Conservation (phyloP, 2,329 filamentous ascomycete genomes). For the Pyrenophora graminea region DNA sequence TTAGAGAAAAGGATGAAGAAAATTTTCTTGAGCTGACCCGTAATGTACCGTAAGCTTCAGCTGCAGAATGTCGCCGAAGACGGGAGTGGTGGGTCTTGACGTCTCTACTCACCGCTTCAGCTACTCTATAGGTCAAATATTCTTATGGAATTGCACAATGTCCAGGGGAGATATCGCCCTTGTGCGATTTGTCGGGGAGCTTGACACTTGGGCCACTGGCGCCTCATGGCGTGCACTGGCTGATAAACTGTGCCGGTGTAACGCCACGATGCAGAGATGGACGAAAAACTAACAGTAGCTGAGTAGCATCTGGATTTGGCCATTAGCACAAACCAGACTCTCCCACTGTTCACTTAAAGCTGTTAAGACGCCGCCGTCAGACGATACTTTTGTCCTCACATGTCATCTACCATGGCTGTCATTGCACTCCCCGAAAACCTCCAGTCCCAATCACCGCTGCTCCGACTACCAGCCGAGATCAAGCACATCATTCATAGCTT, state of each 20-base stretch:
- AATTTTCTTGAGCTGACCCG: slow-evolving; percentile 4
- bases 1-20: not conserved
- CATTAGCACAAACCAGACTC: not conserved
- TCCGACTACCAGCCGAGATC: slow-evolving; percentile 42
- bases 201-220: slow-evolving; percentile 1
- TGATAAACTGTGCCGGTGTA: not conserved
- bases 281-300: not conserved
- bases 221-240: not conserved
- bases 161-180: not conserved
- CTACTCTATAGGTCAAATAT: not conserved
- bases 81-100: not conserved
- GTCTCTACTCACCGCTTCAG: slow-evolving; percentile 14
- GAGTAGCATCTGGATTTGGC: not conserved
- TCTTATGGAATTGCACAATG: not conserved
- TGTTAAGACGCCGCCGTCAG: not conserved
- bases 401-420: slow-evolving; percentile 8
- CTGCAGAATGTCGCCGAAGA: slow-evolving; percentile 1
- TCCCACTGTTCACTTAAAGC: slow-evolving; percentile 1
- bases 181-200: not conserved
- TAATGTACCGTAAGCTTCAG: slow-evolving; percentile 2
- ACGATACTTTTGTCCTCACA: not conserved
- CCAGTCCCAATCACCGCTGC: slow-evolving; percentile 39
- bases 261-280: slow-evolving; percentile 9
- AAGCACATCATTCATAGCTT: slow-evolving; percentile 39
- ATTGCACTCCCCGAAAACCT: slow-evolving; percentile 24